Conservation (phyloP, 75 land plant genomes). For the Pinus tabuliformis region DNA sequence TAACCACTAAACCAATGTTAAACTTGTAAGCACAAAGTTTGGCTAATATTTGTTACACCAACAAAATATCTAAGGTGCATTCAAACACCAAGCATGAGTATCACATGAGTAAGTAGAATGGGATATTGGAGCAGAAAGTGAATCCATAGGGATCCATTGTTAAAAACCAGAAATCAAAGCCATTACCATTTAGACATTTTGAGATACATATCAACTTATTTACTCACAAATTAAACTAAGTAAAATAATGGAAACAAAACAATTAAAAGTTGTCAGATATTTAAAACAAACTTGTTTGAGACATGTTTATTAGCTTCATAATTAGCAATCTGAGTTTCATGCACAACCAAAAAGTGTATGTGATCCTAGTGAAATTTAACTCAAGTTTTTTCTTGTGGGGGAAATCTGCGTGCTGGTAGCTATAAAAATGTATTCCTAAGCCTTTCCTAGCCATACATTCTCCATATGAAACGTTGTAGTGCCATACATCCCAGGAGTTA, state of each 20-base stretch:
- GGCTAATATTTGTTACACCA: no score
- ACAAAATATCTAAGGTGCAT: no score
- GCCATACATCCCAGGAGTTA: not conserved
- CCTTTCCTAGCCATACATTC: conserved; percentile 38
- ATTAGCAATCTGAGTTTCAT: conserved; percentile 40
- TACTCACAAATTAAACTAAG: not conserved
- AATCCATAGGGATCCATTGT: conserved; percentile 43
- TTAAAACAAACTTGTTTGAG: conserved; percentile 27
- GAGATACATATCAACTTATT: not conserved
- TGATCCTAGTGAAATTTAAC: conserved; percentile 56
- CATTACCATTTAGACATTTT: not conserved
- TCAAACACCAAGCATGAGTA: no score
- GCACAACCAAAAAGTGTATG: conserved; percentile 32
- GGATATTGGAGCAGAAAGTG: conserved; percentile 28
- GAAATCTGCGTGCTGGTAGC: conserved; percentile 5
- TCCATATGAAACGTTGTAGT: conserved; percentile 36
- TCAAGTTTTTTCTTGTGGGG: conserved; percentile 20
- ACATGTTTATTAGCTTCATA: conserved; percentile 30
- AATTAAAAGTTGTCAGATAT: conserved; percentile 21
- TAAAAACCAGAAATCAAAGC: conserved; percentile 7
- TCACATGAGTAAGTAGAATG: conserved; percentile 52
- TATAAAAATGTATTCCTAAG: conserved; percentile 18
- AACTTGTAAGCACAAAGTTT: no score
- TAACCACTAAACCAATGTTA: no score
- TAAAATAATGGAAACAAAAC: conserved; percentile 1